A percentile compares a stretch with the other conserved stretches of the same genome.
phyloP scores from a whole-genome alignment of 768 basidiomycete genomes.

The Boletus reticuloceps region DNA sequence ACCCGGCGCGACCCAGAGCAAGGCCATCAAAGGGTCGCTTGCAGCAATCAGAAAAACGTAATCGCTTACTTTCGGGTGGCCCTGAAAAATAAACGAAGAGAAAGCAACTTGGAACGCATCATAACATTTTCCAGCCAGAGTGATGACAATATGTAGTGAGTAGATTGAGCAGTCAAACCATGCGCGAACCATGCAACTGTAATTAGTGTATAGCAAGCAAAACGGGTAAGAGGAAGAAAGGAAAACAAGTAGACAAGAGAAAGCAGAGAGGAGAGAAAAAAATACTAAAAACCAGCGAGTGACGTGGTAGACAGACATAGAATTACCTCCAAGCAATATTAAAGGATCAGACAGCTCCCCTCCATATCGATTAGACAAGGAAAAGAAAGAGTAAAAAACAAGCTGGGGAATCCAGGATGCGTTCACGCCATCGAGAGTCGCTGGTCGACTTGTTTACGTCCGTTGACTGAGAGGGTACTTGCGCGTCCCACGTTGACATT shows the following conservation, averaged over 20 bases:
- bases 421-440: slow-evolving; percentile 26
- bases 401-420: slow-evolving; percentile 6
- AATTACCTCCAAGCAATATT: slow-evolving; percentile 7
- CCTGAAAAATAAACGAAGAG: no score
- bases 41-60: no score
- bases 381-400: background rate
- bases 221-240: background rate
- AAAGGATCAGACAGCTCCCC: background rate
- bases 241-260: background rate
- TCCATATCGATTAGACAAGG: background rate
- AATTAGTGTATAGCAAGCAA: slow-evolving; percentile 17
- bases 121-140: slow-evolving; percentile 16
- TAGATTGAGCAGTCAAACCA: slow-evolving; percentile 27
- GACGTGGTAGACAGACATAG: background rate
- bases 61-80: no score
- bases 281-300: background rate
- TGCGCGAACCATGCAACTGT: slow-evolving; percentile 22
- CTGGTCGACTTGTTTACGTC: slow-evolving; percentile 24
- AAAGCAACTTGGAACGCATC: background rate
- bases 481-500: slow-evolving; percentile 13
- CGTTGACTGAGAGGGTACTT: slow-evolving; percentile 27
- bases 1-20: no score
- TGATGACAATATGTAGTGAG: slow-evolving; percentile 20
- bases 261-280: background rate
- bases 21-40: no score